These are phyloP conservation scores for Rutstroemia sp. DNA, from an alignment of 2,329 filamentous ascomycete species.

Conservation along the genomic window DNA sequence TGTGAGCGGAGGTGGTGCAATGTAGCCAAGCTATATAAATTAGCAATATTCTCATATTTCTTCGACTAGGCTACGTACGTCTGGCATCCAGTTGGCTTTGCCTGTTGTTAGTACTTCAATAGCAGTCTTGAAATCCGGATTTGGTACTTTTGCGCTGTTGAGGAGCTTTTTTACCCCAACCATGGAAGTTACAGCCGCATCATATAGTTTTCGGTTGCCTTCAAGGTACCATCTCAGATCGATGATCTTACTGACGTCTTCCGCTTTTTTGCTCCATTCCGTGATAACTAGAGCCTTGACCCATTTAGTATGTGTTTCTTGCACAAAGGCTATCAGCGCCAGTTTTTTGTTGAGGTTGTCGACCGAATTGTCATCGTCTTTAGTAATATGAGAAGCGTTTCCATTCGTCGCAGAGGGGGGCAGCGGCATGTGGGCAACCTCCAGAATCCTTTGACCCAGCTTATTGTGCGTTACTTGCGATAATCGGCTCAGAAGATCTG, in stretches of 20 bases:
- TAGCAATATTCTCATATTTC: slow-evolving; percentile 10
- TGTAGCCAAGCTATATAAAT: slow-evolving; percentile 59
- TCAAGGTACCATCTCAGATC: slow-evolving; percentile 74
- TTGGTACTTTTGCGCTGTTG: slow-evolving; percentile 67
- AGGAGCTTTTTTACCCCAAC: slow-evolving; percentile 68
- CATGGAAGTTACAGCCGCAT: slow-evolving; percentile 52
- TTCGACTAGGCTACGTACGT: slow-evolving; percentile 43
- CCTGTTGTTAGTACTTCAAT: slow-evolving; percentile 77
- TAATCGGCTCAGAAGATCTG: slow-evolving; percentile 66
- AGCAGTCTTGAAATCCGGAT: slow-evolving; percentile 86
- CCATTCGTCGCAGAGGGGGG: slow-evolving; percentile 46
- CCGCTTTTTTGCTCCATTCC: slow-evolving; percentile 78
- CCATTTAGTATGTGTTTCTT: slow-evolving; percentile 76
- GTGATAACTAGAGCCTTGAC: slow-evolving; percentile 87
- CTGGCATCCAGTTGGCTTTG: slow-evolving; percentile 69
- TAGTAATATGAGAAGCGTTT: slow-evolving; percentile 35
- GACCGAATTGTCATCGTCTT: slow-evolving; percentile 47
- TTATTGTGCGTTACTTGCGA: slow-evolving; percentile 79
- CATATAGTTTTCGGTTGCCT: slow-evolving; percentile 52
- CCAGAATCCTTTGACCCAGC: slow-evolving; percentile 60
- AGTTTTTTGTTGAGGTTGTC: slow-evolving; percentile 73
- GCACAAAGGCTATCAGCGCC: slow-evolving; percentile 66
- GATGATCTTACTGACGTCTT: slow-evolving; percentile 78
- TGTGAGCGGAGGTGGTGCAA: slow-evolving; percentile 64
- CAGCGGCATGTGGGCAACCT: slow-evolving; percentile 61